Percentiles rank a stretch among this genome's conserved stretches.
Evolutionary conservation across 495 filamentous ascomycete species (phyloP).

Genomic region (Penicillium verhagenii): DNA sequence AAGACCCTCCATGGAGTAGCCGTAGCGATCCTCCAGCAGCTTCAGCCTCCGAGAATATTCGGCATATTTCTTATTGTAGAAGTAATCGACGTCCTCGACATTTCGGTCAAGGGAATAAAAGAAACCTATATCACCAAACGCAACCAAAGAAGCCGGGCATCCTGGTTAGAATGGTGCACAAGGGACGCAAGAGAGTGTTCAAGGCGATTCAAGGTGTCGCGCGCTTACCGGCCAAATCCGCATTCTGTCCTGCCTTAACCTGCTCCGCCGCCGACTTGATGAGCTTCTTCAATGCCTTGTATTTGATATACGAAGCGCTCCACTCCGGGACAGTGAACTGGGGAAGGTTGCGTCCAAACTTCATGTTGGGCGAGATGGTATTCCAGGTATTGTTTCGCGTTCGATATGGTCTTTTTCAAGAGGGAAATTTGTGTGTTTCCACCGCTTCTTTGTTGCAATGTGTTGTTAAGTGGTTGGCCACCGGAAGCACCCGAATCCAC

Average conservation of each 20-base stretch:
- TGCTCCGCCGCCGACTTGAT: constrained; percentile 73
- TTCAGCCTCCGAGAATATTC: constrained; percentile 81
- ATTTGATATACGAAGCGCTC: constrained; percentile 90
- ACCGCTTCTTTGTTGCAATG: background rate
- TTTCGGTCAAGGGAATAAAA: constrained; percentile 94
- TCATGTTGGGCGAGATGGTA: constrained; percentile 53
- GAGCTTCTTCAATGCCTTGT: constrained; percentile 92
- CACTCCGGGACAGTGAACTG: constrained; percentile 97
- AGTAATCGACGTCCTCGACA: constrained; percentile 89
- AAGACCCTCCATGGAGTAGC: constrained; percentile 49
- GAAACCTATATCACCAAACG: constrained; percentile 62
- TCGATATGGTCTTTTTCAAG: background rate
- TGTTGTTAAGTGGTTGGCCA: background rate
- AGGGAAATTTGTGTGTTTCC: background rate
- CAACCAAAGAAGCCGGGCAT: constrained; percentile 11
- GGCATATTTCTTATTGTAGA: constrained; percentile 92
- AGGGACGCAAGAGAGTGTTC: background rate
- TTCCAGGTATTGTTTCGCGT: background rate
- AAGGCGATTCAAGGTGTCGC: background rate
- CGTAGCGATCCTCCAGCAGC: constrained; percentile 82
- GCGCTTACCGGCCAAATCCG: constrained; percentile 72
- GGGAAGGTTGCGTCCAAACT: constrained; percentile 80
- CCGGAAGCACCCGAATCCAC: constrained; percentile 1
- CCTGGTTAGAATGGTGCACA: constrained; percentile 15
- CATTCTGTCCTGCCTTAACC: constrained; percentile 63